These are phyloP conservation scores for Gossypium schwendimanii DNA, from an alignment of 441 rosid genomes.

Conservation along the genomic window DNA sequence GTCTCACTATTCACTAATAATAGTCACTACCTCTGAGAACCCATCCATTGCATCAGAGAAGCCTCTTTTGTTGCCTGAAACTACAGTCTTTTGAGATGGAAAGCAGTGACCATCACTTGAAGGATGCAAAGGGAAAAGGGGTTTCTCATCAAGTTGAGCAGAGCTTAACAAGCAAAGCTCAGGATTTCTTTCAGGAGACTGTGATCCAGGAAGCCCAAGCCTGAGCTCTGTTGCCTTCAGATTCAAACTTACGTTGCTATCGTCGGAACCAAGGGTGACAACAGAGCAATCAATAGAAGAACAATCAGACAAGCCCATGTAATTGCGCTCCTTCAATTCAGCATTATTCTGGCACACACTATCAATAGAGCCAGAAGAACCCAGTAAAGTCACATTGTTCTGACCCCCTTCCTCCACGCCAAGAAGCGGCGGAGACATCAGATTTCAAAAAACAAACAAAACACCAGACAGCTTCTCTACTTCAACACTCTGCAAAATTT, in stretches of 20 bases:
- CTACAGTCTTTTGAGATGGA: slow-evolving; percentile 22
- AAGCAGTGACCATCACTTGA: slow-evolving; percentile 26
- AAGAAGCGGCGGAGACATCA: slow-evolving; percentile 49
- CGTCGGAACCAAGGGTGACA: slow-evolving; percentile 17
- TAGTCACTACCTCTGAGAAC: slow-evolving; percentile 27
- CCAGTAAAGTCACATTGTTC: slow-evolving; percentile 25
- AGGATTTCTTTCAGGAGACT: slow-evolving; percentile 27
- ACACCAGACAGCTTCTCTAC: slow-evolving; percentile 5
- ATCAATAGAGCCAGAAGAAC: slow-evolving; percentile 28
- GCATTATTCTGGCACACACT: slow-evolving; percentile 40
- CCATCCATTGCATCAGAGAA: slow-evolving; percentile 50
- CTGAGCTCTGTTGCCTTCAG: slow-evolving; percentile 41
- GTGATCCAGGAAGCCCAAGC: slow-evolving; percentile 48
- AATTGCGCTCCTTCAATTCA: slow-evolving; percentile 46
- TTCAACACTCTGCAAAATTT: slow-evolving; percentile 21
- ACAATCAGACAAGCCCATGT: slow-evolving; percentile 43
- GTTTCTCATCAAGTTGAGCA: slow-evolving; percentile 29
- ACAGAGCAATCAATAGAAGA: slow-evolving; percentile 44
- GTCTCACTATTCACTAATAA: background rate
- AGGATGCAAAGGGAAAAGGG: slow-evolving; percentile 42
- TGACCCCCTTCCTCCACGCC: slow-evolving; percentile 37
- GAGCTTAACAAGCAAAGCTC: slow-evolving; percentile 21
- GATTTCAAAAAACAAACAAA: slow-evolving; percentile 16
- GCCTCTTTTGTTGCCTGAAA: slow-evolving; percentile 44
- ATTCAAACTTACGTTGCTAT: slow-evolving; percentile 30